phyloP scores from a whole-genome alignment of 2,329 filamentous ascomycete species.

The Microsporum canis region DNA sequence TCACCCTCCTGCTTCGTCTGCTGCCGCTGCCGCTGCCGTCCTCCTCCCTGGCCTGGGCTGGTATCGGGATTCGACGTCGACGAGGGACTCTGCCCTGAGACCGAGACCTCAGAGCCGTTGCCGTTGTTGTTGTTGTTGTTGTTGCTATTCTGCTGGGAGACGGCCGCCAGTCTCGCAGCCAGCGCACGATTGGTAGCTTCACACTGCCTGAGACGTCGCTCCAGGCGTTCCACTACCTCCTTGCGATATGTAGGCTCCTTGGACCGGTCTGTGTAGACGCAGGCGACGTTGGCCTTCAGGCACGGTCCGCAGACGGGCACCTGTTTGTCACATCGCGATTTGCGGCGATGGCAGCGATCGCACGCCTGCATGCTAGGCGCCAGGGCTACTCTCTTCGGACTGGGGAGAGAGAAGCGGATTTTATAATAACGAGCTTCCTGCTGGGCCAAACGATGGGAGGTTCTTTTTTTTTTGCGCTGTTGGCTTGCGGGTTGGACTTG shows the following conservation, averaged over 20 bases:
- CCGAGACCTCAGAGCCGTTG: neutral
- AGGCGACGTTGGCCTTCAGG: conserved; percentile 24
- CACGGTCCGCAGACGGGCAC: conserved; percentile 30
- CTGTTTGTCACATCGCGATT: conserved; percentile 33
- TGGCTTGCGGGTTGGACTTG: neutral
- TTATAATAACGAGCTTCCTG: too few species aligned
- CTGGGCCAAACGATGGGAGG: too few species aligned
- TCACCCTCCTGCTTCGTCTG: conserved; percentile 10
- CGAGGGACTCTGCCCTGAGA: neutral
- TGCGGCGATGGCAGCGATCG: conserved; percentile 34
- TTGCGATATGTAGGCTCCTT: conserved; percentile 23
- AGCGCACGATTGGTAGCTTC: conserved; percentile 13
- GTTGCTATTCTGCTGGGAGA: neutral
- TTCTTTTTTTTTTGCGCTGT: neutral
- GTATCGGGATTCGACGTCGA: neutral
- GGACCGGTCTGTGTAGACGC: conserved; percentile 18
- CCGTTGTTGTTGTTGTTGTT: neutral
- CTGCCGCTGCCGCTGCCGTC: neutral
- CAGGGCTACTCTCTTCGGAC: neutral
- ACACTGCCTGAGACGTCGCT: conserved; percentile 22
- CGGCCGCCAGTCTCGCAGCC: conserved; percentile 10
- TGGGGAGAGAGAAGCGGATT: neutral
- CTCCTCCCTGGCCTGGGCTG: neutral
- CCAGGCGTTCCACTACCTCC: conserved; percentile 27
- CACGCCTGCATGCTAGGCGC: conserved; percentile 21